Base-by-base conservation (phyloP, 345 rosid genomes). In the Eucalyptus regnans region DNA sequence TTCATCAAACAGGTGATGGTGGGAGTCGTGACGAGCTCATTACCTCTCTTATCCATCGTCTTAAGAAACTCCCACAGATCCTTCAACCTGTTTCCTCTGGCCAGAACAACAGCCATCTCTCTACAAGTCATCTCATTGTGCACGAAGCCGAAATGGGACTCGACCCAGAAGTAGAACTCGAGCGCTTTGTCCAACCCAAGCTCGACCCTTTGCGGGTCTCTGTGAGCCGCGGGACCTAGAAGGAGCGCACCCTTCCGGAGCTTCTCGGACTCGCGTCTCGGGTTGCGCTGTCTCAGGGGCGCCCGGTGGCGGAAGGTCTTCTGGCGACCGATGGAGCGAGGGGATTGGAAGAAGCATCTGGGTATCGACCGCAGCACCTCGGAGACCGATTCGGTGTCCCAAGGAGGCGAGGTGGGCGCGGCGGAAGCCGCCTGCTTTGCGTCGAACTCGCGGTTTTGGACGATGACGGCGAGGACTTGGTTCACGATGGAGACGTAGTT, bases 1-100 rank as follows among this genome's bases (percentile, higher is more conserved):
- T 97, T 97, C 86, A 97, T 96, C 98, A 96, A 97, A 95, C 98
- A 95, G 88, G 98, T 97, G 80, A 96, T 50, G 13, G 96, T 91
- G 87, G 90, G 41, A 60, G 93, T 91, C 2, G 93, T 92, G 8
- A 96, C 94, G n/a, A 94, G 90, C 79, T 90, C 86, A 4, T 87
- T 89, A 7, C 88, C 94, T 86, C 94, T 89, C 62, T 93, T 87
- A 1, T 95, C 88, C 89, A 95, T 95, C 88, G 91, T 92, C 88
- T 91, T 91, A 27, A 96, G 97, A 91, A 97, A 97, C 12, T 91
- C 91, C 99, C 97, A 97, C 20, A 96, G 95, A 89, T 90, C 92
- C 9, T 91, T 92, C 58, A 93, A 52, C 86, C 91, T 66, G 88
- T 93, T 95, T 8, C 94, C 99, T 94, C 93, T 94, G 14, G 95